These are phyloP conservation scores for Leccinum ponderosum DNA, from an alignment of 1,284 basidiomycete species.

Conservation along the genomic window DNA sequence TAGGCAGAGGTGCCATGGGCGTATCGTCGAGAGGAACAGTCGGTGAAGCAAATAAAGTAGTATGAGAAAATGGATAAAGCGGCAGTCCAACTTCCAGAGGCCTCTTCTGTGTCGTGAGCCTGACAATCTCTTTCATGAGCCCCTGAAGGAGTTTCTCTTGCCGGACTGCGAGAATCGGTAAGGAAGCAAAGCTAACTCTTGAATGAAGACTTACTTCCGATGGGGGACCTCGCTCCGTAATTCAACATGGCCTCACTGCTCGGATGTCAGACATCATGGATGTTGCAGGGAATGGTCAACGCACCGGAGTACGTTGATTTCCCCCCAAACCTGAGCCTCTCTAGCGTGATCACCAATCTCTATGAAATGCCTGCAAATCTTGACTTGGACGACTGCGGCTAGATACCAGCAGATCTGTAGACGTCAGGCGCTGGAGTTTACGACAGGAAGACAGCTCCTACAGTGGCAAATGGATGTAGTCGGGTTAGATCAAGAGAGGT, in stretches of 20 bases:
- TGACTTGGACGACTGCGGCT: conserved; percentile 79
- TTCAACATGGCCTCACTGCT: conserved; percentile 75
- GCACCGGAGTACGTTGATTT: conserved; percentile 78
- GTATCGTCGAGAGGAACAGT: conserved; percentile 18
- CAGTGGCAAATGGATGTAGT: conserved; percentile 78
- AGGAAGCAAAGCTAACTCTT: conserved; percentile 9
- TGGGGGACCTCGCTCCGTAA: conserved; percentile 76
- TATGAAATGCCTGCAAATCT: conserved; percentile 81
- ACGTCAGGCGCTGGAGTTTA: conserved; percentile 14
- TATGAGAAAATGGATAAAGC: conserved; percentile 75
- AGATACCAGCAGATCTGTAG: conserved; percentile 86
- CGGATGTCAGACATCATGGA: conserved; percentile 11
- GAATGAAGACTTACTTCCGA: conserved; percentile 62
- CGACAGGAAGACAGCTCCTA: conserved; percentile 38
- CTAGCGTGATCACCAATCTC: conserved; percentile 67
- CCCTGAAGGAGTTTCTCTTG: conserved; percentile 81
- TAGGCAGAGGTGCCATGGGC: conserved; percentile 42
- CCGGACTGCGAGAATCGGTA: conserved; percentile 49
- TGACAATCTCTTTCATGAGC: conserved; percentile 80
- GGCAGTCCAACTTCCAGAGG: conserved; percentile 77
- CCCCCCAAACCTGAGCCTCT: conserved; percentile 78
- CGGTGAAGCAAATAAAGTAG: conserved; percentile 56
- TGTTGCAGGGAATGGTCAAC: conserved; percentile 13
- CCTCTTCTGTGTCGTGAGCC: conserved; percentile 73
- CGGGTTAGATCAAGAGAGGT: conserved; percentile 77